Conservation (phyloP, 2,329 filamentous ascomycete genomes). For the Beauveria sp. region DNA sequence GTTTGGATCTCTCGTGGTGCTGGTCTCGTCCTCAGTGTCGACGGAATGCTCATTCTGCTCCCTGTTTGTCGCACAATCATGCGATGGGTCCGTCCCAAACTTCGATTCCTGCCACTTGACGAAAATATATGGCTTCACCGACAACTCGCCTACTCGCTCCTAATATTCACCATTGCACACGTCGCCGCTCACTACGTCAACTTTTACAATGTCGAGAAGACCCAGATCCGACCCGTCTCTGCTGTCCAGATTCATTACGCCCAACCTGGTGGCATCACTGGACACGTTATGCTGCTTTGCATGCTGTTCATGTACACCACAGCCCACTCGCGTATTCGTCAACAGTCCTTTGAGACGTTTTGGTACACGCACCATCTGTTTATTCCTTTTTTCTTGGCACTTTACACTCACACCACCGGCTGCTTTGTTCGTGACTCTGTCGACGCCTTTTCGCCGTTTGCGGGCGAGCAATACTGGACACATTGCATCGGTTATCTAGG, state of each 20-base stretch:
- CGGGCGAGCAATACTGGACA: slow-evolving; percentile 71
- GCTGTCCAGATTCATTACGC: slow-evolving; percentile 90
- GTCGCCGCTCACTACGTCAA: slow-evolving; percentile 87
- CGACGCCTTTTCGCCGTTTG: slow-evolving; percentile 72
- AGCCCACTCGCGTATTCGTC: slow-evolving; percentile 83
- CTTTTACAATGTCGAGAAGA: slow-evolving; percentile 91
- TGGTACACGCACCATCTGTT: slow-evolving; percentile 99
- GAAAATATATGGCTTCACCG: slow-evolving; percentile 96
- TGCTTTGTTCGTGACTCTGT: slow-evolving; percentile 89
- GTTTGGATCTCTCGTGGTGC: slow-evolving; percentile 97
- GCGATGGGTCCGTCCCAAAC: slow-evolving; percentile 75
- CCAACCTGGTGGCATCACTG: slow-evolving; percentile 84
- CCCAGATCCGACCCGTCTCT: slow-evolving; percentile 69
- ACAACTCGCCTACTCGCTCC: slow-evolving; percentile 82
- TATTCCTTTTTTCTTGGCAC: slow-evolving; percentile 83
- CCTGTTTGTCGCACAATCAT: slow-evolving; percentile 93
- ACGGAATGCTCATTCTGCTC: slow-evolving; percentile 80
- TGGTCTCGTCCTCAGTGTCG: slow-evolving; percentile 74
- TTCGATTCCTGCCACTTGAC: slow-evolving; percentile 85
- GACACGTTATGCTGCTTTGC: slow-evolving; percentile 96
- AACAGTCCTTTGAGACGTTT: slow-evolving; percentile 96
- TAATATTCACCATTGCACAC: slow-evolving; percentile 76
- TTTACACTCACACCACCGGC: slow-evolving; percentile 92
- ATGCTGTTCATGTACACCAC: slow-evolving; percentile 99
- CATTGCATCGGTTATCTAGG: slow-evolving; percentile 94